Evolutionary conservation across 2,329 filamentous ascomycete genomes (phyloP), one percentile per base, ranked within the genome.

Genomic region (Pseudogymnoascus sp.): DNA sequence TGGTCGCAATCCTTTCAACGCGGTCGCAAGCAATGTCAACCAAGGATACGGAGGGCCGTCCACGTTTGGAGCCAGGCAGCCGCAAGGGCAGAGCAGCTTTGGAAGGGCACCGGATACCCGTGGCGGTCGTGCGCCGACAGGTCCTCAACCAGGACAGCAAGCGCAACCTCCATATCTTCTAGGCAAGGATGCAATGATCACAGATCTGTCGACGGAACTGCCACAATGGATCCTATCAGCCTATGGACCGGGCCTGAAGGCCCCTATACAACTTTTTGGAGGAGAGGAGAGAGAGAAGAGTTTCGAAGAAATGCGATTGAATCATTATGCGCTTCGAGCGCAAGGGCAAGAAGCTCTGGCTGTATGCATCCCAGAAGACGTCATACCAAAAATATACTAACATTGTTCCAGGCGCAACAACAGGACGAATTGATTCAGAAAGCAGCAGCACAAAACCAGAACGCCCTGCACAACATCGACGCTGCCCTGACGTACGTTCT

Each of bases 171-270:
- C 63, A 69, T 72, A 74, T 63, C 59, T 43, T 4, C 62, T 67
- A 11, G 64, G 70, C 40, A 73, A 71, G 62, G 83, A 84, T 0
- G 77, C 76, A 2, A 88, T 96, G 68, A 81, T 81, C 64, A 76
- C 77, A 61, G 91, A 96, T 71, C 79, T 96, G 52, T 83, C 81
- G 0, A 79, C 81, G 21, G 90, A 95, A 64, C 82, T 83, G 7
- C 93, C 93, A 16, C 77, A 84, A 79, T 97, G 93, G 89, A 88
- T 95, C 4, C 82, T 97, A 23, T 96, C 93, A 1, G 83, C 88
- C 21, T 97, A 96, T 74, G 90, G 87, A 0, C 92, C 93, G 0
- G 89, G 88, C 3, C 82, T 80, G 69, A 84, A 92, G 68, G 85
- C 89, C 1, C 93, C 93, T 0, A 85, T 85, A 16, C 91, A 96